phyloP scores from a whole-genome alignment of 2,329 filamentous ascomycete genomes.

The Hypoxylon sp. region DNA sequence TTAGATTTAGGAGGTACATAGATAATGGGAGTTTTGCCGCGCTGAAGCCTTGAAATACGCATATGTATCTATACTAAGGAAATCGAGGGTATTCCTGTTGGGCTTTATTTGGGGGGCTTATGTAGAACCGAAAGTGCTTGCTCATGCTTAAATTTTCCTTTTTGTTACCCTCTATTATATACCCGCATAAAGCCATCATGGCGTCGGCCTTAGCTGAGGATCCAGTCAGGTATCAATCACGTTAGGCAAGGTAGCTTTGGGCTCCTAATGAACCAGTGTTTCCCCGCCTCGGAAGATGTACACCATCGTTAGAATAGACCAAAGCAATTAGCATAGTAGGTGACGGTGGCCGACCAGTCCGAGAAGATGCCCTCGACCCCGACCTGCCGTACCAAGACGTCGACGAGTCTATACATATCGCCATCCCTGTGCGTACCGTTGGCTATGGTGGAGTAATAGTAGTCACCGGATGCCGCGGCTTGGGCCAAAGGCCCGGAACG shows the following conservation, averaged over 20 bases:
- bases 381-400: constrained; percentile 74
- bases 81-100: not conserved
- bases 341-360: constrained; percentile 78
- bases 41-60: not conserved
- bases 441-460: constrained; percentile 71
- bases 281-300: not conserved
- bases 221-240: not conserved
- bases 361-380: constrained; percentile 74
- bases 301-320: constrained; percentile 54
- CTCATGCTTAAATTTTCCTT: not conserved
- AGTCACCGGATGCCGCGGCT: constrained; percentile 62
- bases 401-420: constrained; percentile 75
- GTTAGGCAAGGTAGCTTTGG: not conserved
- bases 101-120: not conserved
- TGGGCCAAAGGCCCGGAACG: constrained; percentile 72
- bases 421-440: constrained; percentile 73
- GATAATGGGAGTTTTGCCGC: not conserved
- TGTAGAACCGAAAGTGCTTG: not conserved
- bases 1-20: no score
- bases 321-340: constrained; percentile 81
- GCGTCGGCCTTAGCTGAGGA: not conserved
- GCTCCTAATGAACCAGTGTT: not conserved
- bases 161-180: not conserved
- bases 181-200: not conserved
- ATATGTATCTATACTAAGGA: not conserved